A percentile compares a stretch with the other conserved stretches of the same genome.
phyloP scores from a whole-genome alignment of 2,329 filamentous ascomycete genomes.

The Kalaharituber pfeilii region DNA sequence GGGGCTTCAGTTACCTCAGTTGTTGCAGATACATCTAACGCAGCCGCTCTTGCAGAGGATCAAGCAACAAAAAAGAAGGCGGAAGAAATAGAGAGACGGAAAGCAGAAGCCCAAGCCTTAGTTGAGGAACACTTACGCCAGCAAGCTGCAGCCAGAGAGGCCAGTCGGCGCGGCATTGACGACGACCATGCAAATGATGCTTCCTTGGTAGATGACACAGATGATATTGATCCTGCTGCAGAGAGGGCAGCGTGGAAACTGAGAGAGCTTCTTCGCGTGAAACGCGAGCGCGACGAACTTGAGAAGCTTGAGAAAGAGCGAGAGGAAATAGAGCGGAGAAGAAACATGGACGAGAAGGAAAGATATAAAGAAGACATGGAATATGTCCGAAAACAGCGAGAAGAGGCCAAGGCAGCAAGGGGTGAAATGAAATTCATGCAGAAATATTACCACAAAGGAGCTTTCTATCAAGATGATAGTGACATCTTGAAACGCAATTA shows the following conservation, averaged over 20 bases:
- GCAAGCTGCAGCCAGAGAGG: slow-evolving; percentile 55
- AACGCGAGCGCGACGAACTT: slow-evolving; percentile 69
- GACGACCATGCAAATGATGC: slow-evolving; percentile 49
- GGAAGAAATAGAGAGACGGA: slow-evolving; percentile 33
- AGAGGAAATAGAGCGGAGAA: slow-evolving; percentile 73
- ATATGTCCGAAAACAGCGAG: slow-evolving; percentile 58
- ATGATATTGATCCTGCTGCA: slow-evolving; percentile 68
- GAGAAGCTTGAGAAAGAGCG: slow-evolving; percentile 68
- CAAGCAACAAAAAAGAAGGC: slow-evolving; percentile 28
- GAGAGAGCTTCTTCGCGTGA: slow-evolving; percentile 73
- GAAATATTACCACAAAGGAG: slow-evolving; percentile 91
- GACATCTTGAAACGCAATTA: slow-evolving; percentile 63
- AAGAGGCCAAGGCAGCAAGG: slow-evolving; percentile 53
- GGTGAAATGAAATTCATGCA: slow-evolving; percentile 84
- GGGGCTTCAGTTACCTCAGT: slow-evolving; percentile 15
- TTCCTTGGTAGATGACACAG: slow-evolving; percentile 71
- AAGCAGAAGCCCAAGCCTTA: slow-evolving; percentile 57
- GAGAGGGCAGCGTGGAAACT: slow-evolving; percentile 89
- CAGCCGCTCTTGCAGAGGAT: slow-evolving; percentile 8
- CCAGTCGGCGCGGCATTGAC: slow-evolving; percentile 75
- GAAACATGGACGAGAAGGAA: slow-evolving; percentile 74
- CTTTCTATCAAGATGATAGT: slow-evolving; percentile 77
- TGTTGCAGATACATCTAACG: slow-evolving; percentile 9
- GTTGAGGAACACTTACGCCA: slow-evolving; percentile 80
- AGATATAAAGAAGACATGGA: slow-evolving; percentile 68